phyloP scores from a whole-genome alignment of 2,329 filamentous ascomycete genomes.

The Diaporthe sp. region DNA sequence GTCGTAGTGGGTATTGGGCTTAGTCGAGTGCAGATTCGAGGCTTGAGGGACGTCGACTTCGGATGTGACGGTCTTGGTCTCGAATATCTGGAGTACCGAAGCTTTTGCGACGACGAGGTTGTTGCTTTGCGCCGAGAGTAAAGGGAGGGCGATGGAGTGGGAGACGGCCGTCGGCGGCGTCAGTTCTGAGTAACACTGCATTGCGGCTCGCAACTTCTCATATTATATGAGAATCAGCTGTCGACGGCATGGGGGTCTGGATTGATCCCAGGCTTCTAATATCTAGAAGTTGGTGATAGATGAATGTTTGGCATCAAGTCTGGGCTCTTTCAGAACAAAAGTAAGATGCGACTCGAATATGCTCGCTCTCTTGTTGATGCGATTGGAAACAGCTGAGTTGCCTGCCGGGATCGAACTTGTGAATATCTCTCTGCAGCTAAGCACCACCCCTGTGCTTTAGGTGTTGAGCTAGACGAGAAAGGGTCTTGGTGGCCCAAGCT shows the following conservation, averaged over 20 bases:
- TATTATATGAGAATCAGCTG: conserved; percentile 44
- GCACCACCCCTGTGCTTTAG: neutral
- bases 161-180: conserved; percentile 94
- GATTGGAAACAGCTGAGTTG: conserved; percentile 27
- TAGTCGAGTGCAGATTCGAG: conserved; percentile 54
- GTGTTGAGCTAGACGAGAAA: neutral
- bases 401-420: conserved; percentile 9
- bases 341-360: conserved; percentile 17
- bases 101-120: conserved; percentile 95
- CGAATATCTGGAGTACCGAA: conserved; percentile 93
- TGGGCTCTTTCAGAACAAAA: neutral
- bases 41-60: conserved; percentile 68
- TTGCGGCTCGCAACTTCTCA: conserved; percentile 56
- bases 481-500: conserved; percentile 40
- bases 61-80: conserved; percentile 75
- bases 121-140: conserved; percentile 80
- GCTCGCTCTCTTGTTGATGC: neutral
- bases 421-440: conserved; percentile 20
- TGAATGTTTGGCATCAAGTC: neutral
- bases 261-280: neutral
- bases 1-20: conserved; percentile 64
- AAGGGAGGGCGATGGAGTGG: conserved; percentile 84
- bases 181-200: conserved; percentile 99
- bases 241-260: conserved; percentile 23
- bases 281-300: conserved; percentile 14